Evolutionary conservation across 768 basidiomycete genomes (phyloP).

Genomic region (Neoboletus subvelutipes): DNA sequence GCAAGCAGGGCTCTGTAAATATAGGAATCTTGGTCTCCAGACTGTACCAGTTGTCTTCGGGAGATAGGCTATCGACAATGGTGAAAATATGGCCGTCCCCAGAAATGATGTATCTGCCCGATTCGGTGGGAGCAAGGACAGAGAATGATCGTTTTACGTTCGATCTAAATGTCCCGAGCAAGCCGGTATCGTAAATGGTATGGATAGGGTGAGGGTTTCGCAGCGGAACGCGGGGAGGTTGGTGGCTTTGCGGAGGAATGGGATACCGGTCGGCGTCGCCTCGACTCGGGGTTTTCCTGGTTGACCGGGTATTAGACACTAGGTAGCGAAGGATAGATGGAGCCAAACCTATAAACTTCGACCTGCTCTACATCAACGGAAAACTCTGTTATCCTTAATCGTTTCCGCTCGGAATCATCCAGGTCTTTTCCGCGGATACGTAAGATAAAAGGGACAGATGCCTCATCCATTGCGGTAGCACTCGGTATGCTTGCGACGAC

Average conservation of each 20-base stretch:
- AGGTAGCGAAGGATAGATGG: background rate
- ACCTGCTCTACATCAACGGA: constrained; percentile 57
- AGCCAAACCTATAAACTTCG: constrained; percentile 63
- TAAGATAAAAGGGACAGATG: constrained; percentile 52
- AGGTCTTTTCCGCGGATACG: constrained; percentile 60
- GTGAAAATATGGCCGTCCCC: constrained; percentile 52
- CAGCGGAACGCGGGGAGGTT: constrained; percentile 66
- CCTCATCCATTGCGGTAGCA: constrained; percentile 46
- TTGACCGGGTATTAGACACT: constrained; percentile 8
- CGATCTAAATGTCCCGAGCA: constrained; percentile 31
- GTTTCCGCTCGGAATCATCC: constrained; percentile 46
- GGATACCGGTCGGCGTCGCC: constrained; percentile 50
- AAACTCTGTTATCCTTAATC: constrained; percentile 57
- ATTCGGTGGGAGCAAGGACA: constrained; percentile 48
- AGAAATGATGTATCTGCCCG: constrained; percentile 48
- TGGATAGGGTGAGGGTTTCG: constrained; percentile 50
- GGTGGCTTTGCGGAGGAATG: constrained; percentile 51
- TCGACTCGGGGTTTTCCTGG: constrained; percentile 43
- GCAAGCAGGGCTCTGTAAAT: constrained; percentile 6
- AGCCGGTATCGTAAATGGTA: constrained; percentile 46
- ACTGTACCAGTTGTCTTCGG: constrained; percentile 29
- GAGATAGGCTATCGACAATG: constrained; percentile 17
- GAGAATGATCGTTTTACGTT: constrained; percentile 40
- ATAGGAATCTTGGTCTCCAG: constrained; percentile 24
- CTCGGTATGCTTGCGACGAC: constrained; percentile 64